Percentiles rank a stretch among this genome's conserved stretches.
Evolutionary conservation across 352 stramenopile species (phyloP).

Genomic region (Phytopythium delawarense): DNA sequence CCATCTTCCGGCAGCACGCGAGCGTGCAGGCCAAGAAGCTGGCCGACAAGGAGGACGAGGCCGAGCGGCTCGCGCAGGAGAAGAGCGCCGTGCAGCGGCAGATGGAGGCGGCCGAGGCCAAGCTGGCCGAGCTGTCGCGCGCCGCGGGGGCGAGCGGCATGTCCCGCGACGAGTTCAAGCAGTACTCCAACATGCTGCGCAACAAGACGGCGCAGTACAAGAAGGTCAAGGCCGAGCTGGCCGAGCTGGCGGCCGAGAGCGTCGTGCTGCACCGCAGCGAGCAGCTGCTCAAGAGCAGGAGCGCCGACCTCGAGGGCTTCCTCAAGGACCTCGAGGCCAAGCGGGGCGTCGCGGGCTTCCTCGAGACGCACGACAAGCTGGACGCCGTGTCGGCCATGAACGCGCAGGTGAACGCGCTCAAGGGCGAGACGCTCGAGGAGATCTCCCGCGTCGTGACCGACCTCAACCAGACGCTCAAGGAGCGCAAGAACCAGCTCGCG

Average conservation of each 20-base stretch:
- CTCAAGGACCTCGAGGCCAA: slow-evolving; percentile 79
- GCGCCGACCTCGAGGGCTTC: slow-evolving; percentile 82
- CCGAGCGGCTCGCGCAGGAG: slow-evolving; percentile 64
- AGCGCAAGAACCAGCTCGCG: slow-evolving; percentile 90
- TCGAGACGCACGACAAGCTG: slow-evolving; percentile 85
- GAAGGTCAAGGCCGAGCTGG: slow-evolving; percentile 86
- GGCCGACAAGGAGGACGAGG: slow-evolving; percentile 84
- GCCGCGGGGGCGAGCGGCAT: slow-evolving; percentile 50
- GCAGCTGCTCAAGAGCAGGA: slow-evolving; percentile 86
- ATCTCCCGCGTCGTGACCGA: slow-evolving; percentile 90
- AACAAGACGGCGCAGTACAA: slow-evolving; percentile 93
- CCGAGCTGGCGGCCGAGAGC: slow-evolving; percentile 77
- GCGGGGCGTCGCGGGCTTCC: slow-evolving; percentile 82
- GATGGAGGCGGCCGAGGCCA: slow-evolving; percentile 69
- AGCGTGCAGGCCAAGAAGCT: slow-evolving; percentile 88
- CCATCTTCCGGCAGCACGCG: slow-evolving; percentile 88
- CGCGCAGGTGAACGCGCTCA: slow-evolving; percentile 87
- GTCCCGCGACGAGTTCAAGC: slow-evolving; percentile 87
- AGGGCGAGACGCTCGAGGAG: slow-evolving; percentile 91
- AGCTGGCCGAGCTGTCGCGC: slow-evolving; percentile 44
- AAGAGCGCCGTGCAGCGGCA: slow-evolving; percentile 56
- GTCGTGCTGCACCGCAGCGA: slow-evolving; percentile 91
- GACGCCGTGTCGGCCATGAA: slow-evolving; percentile 87
- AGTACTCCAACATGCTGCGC: slow-evolving; percentile 84
- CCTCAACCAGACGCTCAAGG: slow-evolving; percentile 89